Percentiles rank a stretch among this genome's conserved stretches.
Evolutionary conservation across 164 flowering plant genomes (phyloP).

Genomic region (Stephania cephalantha): DNA sequence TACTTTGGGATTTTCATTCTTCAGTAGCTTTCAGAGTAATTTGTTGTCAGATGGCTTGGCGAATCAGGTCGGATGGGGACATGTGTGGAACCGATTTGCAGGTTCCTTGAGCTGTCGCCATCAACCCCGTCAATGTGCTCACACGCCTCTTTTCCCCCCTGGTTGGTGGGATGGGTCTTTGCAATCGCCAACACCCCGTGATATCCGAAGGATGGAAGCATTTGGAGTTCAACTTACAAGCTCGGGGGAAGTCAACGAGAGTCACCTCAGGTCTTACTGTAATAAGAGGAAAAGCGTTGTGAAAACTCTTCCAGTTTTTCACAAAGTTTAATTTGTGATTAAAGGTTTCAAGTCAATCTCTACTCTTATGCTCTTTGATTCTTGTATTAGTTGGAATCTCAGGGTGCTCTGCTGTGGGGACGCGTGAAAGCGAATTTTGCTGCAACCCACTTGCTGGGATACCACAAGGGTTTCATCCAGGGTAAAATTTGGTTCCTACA

Average conservation of each 20-base stretch:
- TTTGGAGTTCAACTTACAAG: constrained; percentile 64
- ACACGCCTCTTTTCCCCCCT: constrained; percentile 81
- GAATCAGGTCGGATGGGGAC: constrained; percentile 92
- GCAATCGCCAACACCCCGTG: constrained; percentile 90
- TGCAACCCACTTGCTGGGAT: background rate
- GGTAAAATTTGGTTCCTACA: no score
- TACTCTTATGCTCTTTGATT: background rate
- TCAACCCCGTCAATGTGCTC: constrained; percentile 75
- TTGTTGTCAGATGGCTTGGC: constrained; percentile 59
- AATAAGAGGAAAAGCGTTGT: constrained; percentile 34
- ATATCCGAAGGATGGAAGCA: constrained; percentile 47
- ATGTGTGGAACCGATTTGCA: constrained; percentile 90
- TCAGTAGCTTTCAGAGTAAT: constrained; percentile 90
- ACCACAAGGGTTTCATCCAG: background rate
- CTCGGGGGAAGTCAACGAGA: constrained; percentile 56
- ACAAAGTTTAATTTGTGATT: constrained; percentile 12
- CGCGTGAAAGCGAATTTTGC: background rate
- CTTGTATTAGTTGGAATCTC: constrained; percentile 3
- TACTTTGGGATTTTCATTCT: constrained; percentile 48
- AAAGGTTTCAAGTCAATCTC: constrained; percentile 12
- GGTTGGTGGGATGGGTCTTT: constrained; percentile 96
- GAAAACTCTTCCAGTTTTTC: constrained; percentile 28
- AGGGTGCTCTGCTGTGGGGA: background rate
- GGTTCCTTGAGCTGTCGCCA: constrained; percentile 80
- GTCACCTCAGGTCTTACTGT: constrained; percentile 53